phyloP scores from a whole-genome alignment of 1,139 yeast species.

The Kodamaea anthophila region DNA sequence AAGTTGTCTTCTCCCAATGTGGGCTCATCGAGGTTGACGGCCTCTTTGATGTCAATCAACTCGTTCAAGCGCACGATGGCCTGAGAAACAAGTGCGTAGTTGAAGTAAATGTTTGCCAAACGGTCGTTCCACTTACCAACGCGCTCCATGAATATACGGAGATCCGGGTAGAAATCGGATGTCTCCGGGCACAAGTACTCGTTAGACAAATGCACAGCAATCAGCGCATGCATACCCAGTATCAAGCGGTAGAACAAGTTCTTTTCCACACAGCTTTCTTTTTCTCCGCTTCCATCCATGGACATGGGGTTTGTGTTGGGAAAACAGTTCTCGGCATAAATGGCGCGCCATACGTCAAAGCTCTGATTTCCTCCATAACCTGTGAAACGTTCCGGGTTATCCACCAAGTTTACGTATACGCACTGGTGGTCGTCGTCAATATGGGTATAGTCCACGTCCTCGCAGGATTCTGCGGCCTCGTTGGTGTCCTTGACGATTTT shows the following conservation, averaged over 20 bases:
- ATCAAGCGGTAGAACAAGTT: constrained; percentile 80
- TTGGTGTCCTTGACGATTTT: constrained; percentile 20
- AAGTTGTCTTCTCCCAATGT: constrained; percentile 13
- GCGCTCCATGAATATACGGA: constrained; percentile 76
- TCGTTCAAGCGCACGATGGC: constrained; percentile 61
- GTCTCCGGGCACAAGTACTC: constrained; percentile 72
- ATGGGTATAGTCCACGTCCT: constrained; percentile 50
- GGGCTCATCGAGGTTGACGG: constrained; percentile 15
- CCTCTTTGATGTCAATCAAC: constrained; percentile 22
- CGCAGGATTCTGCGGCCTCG: constrained; percentile 22
- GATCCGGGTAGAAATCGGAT: constrained; percentile 79
- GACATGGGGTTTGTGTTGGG: constrained; percentile 44
- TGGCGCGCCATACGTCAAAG: constrained; percentile 87
- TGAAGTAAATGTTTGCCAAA: constrained; percentile 82
- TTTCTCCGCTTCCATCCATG: constrained; percentile 25
- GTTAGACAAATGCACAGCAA: constrained; percentile 86
- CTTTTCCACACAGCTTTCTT: constrained; percentile 70
- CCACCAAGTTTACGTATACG: constrained; percentile 78
- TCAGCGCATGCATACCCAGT: constrained; percentile 94
- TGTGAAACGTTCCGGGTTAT: constrained; percentile 93
- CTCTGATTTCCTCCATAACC: constrained; percentile 95
- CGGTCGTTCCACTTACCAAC: constrained; percentile 91
- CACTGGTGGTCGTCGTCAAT: constrained; percentile 58
- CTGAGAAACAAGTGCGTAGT: constrained; percentile 82
- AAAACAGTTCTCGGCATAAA: constrained; percentile 89